Conservation (phyloP, 2,329 filamentous ascomycete genomes). For the Aspergillus fumigatiaffinis region DNA sequence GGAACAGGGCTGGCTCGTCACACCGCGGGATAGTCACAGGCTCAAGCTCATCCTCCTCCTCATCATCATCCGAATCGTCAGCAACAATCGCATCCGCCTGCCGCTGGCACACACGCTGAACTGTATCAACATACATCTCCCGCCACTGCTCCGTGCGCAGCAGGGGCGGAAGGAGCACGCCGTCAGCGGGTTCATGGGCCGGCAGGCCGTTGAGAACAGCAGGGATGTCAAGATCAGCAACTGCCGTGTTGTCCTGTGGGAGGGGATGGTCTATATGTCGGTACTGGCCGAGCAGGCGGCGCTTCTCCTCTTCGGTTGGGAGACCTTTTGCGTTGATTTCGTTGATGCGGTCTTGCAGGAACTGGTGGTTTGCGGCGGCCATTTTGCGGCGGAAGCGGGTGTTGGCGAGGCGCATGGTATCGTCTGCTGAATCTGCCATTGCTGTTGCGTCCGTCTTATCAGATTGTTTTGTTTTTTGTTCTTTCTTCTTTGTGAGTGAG, state of each 20-base stretch:
- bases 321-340: conserved; percentile 2
- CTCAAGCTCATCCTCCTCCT: no score
- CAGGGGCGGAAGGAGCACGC: neutral
- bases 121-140: no score
- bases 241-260: neutral
- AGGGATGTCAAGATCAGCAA: neutral
- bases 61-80: no score
- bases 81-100: no score
- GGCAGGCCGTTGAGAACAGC: neutral
- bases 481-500: no score
- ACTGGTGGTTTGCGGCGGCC: conserved; percentile 1
- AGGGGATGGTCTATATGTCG: neutral
- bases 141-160: no score
- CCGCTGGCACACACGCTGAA: no score
- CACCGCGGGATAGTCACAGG: no score
- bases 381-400: conserved; percentile 6
- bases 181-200: neutral
- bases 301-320: conserved; percentile 4
- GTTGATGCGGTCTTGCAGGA: conserved; percentile 7
- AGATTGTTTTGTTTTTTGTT: no score
- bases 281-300: neutral
- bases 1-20: no score
- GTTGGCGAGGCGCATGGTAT: conserved; percentile 6
- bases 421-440: neutral
- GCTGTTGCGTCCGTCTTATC: no score